Conservation (phyloP, 176 grass and related monocot species). For the Puya raimondii region DNA sequence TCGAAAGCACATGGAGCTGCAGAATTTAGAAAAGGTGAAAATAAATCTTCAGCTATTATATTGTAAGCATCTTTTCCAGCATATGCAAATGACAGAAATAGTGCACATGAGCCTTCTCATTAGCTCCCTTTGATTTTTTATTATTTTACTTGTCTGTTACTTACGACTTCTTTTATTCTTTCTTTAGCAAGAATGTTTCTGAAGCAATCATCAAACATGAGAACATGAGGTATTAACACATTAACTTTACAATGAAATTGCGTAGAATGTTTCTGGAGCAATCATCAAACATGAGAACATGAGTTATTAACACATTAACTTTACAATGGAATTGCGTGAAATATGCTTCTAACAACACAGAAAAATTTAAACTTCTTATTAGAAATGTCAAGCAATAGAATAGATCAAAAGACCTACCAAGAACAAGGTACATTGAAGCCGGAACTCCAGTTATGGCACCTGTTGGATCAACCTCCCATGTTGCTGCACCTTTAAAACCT, state of each 20-base stretch:
- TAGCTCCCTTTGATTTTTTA: too few species aligned
- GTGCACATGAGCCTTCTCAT: too few species aligned
- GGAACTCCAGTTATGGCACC: constrained; percentile 52
- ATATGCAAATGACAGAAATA: too few species aligned
- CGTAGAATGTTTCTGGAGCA: background rate
- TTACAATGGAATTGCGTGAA: background rate
- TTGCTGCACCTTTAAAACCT: constrained; percentile 61
- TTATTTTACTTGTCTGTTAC: too few species aligned
- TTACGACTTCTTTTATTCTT: too few species aligned
- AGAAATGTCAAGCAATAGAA: background rate
- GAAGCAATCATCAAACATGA: background rate
- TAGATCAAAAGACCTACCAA: constrained; percentile 51
- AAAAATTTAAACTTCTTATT: background rate
- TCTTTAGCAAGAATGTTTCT: too few species aligned
- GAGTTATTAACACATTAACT: background rate
- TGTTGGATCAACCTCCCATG: constrained; percentile 83
- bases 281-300: background rate
- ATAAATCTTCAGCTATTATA: too few species aligned
- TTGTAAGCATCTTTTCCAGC: too few species aligned
- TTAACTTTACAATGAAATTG: too few species aligned
- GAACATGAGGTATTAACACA: background rate
- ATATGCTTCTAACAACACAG: background rate
- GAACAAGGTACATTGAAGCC: constrained; percentile 75
- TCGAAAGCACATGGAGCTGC: too few species aligned
- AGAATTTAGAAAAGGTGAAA: too few species aligned